These are phyloP conservation scores for Trichoderma polysporum DNA, from an alignment of 2,329 filamentous ascomycete genomes.

Conservation along the genomic window DNA sequence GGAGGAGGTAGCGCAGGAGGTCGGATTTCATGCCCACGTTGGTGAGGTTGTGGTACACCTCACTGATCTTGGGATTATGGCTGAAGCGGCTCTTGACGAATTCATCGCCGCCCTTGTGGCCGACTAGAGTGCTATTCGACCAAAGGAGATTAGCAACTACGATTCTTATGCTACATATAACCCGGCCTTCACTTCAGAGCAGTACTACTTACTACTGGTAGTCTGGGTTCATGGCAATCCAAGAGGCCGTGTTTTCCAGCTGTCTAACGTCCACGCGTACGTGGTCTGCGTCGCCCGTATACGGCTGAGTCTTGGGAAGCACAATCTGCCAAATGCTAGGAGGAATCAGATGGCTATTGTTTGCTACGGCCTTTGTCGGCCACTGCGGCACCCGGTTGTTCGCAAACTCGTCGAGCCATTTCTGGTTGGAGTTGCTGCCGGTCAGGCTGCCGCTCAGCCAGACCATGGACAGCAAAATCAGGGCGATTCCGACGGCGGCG, in stretches of 20 bases:
- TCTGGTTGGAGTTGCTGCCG: not conserved
- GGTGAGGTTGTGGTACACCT: constrained; percentile 24
- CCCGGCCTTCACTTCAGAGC: too few species aligned
- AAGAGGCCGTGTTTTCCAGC: constrained; percentile 14
- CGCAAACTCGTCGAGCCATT: not conserved
- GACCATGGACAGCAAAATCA: constrained; percentile 5
- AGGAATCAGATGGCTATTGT: constrained; percentile 1
- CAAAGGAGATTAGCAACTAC: not conserved
- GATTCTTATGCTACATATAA: not conserved
- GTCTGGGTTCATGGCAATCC: constrained; percentile 12
- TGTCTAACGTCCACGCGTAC: not conserved
- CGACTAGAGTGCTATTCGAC: constrained; percentile 29
- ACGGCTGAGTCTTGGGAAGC: constrained; percentile 10
- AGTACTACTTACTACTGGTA: constrained; percentile 6
- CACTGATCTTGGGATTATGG: constrained; percentile 22
- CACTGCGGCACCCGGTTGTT: not conserved
- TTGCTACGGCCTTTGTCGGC: not conserved
- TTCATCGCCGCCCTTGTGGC: constrained; percentile 27
- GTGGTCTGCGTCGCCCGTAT: not conserved
- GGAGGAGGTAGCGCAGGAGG: constrained; percentile 32
- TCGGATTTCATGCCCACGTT: constrained; percentile 34
- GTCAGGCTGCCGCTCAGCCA: constrained; percentile 4
- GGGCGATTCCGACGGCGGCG: constrained; percentile 12
- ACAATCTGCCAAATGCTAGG: constrained; percentile 17
- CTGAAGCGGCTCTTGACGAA: constrained; percentile 27